A percentile compares a stretch with the other conserved stretches of the same genome.
These are phyloP conservation scores for Linnemannia zychae DNA, from an alignment of 192 early-diverging fungal genomes.

Conservation along the genomic window DNA sequence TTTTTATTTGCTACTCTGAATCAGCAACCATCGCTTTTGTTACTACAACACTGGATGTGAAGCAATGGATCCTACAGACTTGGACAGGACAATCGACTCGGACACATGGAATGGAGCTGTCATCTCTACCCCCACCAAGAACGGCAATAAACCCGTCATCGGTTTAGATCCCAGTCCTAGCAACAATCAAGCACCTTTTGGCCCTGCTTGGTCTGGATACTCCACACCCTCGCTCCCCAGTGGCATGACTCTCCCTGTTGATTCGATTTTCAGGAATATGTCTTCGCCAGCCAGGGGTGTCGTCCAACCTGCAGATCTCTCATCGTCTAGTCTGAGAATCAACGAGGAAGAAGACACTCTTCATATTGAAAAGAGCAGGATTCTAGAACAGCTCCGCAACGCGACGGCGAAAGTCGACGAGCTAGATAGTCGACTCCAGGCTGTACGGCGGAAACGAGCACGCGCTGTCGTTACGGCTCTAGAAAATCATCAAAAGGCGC, in stretches of 20 bases:
- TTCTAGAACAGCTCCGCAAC: conserved; percentile 39
- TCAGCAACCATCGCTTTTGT: neutral
- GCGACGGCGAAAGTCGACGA: conserved; percentile 33
- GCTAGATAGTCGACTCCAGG: conserved; percentile 32
- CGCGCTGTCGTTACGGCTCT: conserved; percentile 21
- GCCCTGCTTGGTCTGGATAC: neutral
- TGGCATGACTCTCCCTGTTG: neutral
- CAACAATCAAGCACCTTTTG: neutral
- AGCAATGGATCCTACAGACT: conserved; percentile 4
- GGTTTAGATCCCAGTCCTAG: neutral
- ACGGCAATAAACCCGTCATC: neutral
- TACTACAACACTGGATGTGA: neutral
- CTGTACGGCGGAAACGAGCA: conserved; percentile 27
- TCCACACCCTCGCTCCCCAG: neutral
- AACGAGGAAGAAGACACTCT: conserved; percentile 14
- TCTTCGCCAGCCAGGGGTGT: neutral
- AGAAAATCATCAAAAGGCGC: conserved; percentile 40
- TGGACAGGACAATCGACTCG: neutral
- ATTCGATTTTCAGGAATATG: neutral
- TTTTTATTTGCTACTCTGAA: neutral
- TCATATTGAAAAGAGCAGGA: conserved; percentile 39
- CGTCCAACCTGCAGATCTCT: neutral
- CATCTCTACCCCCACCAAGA: neutral
- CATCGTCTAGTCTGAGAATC: neutral
- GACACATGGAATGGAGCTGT: neutral